These are phyloP conservation scores for Monosporascus ibericus DNA, from an alignment of 2,329 filamentous ascomycete genomes.

Conservation along the genomic window DNA sequence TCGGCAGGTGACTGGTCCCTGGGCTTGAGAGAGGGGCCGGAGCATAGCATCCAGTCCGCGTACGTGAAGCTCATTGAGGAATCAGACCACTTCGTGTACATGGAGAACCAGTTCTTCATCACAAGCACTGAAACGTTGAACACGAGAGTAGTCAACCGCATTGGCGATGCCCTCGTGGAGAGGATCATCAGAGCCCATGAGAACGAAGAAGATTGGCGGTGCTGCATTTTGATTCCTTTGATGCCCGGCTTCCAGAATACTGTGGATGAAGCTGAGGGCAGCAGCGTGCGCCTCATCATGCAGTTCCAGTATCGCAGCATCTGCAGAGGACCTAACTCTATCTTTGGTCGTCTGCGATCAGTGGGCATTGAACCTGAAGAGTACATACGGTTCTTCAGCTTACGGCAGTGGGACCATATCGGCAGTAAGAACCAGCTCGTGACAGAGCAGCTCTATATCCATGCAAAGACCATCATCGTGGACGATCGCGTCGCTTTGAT, in stretches of 20 bases:
- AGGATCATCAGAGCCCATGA: conserved; percentile 79
- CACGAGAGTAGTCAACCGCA: conserved; percentile 83
- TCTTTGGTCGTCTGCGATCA: conserved; percentile 78
- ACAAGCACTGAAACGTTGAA: conserved; percentile 85
- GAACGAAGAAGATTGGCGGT: conserved; percentile 85
- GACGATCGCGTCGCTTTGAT: conserved; percentile 92
- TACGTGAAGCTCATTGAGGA: conserved; percentile 93
- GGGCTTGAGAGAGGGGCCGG: conserved; percentile 71
- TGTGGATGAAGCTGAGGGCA: conserved; percentile 88
- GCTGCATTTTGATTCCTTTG: conserved; percentile 82
- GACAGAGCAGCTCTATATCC: conserved; percentile 96
- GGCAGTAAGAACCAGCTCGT: conserved; percentile 75
- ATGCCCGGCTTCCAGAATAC: conserved; percentile 99
- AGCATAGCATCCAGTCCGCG: conserved; percentile 93
- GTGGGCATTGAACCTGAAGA: conserved; percentile 86
- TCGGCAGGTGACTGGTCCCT: conserved; percentile 90
- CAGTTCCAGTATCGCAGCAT: conserved; percentile 96
- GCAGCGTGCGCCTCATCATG: conserved; percentile 90
- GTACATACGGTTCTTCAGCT: conserved; percentile 90
- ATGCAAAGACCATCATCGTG: conserved; percentile 93
- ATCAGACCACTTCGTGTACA: conserved; percentile 96
- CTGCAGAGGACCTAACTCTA: conserved; percentile 83
- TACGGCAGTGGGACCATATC: conserved; percentile 89
- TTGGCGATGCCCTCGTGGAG: conserved; percentile 90
- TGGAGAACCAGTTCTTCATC: conserved; percentile 98